Percentiles rank a stretch among this genome's conserved stretches.
Conservation (phyloP, 1,284 basidiomycete species). For the Termitomyces sp. region DNA sequence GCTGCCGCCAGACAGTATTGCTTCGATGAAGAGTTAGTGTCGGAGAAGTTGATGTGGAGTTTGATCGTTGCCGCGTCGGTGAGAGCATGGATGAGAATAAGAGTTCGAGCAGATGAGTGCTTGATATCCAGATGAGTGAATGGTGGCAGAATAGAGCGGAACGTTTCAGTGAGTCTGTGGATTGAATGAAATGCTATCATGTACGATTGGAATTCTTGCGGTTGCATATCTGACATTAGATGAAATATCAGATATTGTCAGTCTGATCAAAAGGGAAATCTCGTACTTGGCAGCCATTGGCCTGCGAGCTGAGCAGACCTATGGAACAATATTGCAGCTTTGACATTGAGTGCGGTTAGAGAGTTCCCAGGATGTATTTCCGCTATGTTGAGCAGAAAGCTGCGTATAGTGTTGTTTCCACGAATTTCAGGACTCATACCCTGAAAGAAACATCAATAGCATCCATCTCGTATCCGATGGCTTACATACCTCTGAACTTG, state of each 20-base stretch:
- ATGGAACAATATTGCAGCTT: constrained; percentile 38
- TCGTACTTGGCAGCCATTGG: constrained; percentile 37
- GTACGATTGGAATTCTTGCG: constrained; percentile 31
- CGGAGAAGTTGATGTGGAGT: constrained; percentile 36
- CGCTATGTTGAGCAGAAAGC: constrained; percentile 26
- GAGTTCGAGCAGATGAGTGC: constrained; percentile 27
- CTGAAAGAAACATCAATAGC: constrained; percentile 18
- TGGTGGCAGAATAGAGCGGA: constrained; percentile 29
- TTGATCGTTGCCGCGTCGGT: constrained; percentile 39
- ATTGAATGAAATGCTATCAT: constrained; percentile 33
- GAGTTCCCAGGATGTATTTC: constrained; percentile 23
- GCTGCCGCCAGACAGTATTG: constrained; percentile 37
- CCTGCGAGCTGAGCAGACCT: constrained; percentile 35
- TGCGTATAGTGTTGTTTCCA: constrained; percentile 32
- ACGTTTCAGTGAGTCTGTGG: constrained; percentile 34
- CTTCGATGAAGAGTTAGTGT: constrained; percentile 31
- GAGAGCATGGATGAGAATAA: constrained; percentile 36
- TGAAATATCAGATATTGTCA: neutral
- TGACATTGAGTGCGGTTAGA: constrained; percentile 27
- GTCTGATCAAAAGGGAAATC: neutral
- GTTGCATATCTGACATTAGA: constrained; percentile 28
- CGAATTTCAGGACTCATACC: constrained; percentile 26
- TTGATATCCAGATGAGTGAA: constrained; percentile 24
- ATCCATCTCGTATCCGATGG: constrained; percentile 4
- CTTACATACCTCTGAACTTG: constrained; percentile 36